phyloP scores from a whole-genome alignment of 805 yeast species.

The Saturnispora zaruensis region DNA sequence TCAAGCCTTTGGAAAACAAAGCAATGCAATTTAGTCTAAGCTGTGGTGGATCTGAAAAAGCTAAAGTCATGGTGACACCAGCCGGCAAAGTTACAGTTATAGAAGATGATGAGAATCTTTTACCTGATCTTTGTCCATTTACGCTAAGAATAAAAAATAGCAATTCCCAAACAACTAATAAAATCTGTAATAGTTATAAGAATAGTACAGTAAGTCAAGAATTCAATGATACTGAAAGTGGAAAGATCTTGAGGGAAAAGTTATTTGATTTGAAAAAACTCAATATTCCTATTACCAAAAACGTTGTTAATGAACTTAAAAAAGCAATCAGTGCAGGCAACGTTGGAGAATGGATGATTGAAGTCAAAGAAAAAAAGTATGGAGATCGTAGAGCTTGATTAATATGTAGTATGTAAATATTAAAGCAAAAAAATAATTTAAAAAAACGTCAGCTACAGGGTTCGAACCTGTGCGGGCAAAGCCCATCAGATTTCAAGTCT shows the following conservation, averaged over 20 bases:
- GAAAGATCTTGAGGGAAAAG: slow-evolving; percentile 13
- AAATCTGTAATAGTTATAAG: slow-evolving; percentile 10
- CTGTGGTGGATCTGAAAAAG: background rate
- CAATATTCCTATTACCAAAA: slow-evolving; percentile 20
- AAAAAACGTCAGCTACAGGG: slow-evolving; percentile 19
- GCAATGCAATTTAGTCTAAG: slow-evolving; percentile 1
- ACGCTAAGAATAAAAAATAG: slow-evolving; percentile 22
- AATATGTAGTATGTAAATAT: background rate
- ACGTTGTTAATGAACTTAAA: slow-evolving; percentile 16
- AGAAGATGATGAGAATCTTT: slow-evolving; percentile 23
- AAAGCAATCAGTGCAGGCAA: slow-evolving; percentile 21
- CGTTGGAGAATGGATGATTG: slow-evolving; percentile 24
- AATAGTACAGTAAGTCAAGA: slow-evolving; percentile 11
- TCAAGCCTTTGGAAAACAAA: slow-evolving; percentile 8
- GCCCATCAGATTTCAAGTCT: slow-evolving; percentile 21
- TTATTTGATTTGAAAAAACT: slow-evolving; percentile 18
- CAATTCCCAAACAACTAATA: slow-evolving; percentile 18
- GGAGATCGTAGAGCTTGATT: slow-evolving; percentile 21
- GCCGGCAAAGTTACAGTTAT: slow-evolving; percentile 20
- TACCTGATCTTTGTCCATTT: slow-evolving; percentile 20
- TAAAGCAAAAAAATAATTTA: background rate
- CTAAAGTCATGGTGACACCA: background rate
- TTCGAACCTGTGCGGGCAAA: slow-evolving; percentile 21
- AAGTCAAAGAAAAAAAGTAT: slow-evolving; percentile 21
- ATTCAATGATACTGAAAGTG: slow-evolving; percentile 12